A percentile compares a stretch with the other conserved stretches of the same genome.
Conservation (phyloP, 352 stramenopile genomes). For the Phytophthora brassicae region DNA sequence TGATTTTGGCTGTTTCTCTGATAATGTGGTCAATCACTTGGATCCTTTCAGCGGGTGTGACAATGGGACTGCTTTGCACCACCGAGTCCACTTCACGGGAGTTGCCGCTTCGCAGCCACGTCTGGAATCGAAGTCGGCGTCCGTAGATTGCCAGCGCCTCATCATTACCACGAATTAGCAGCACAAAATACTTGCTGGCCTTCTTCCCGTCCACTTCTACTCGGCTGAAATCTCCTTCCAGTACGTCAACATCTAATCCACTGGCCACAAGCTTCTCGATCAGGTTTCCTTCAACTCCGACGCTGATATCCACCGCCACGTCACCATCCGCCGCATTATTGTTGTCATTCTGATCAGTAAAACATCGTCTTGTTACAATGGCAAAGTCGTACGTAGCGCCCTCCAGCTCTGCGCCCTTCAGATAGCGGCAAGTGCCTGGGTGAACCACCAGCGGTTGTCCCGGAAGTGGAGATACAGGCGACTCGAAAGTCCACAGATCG, state of each 20-base stretch:
- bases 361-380: conserved; percentile 59
- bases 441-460: conserved; percentile 27
- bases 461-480: conserved; percentile 40
- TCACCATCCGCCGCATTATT: conserved; percentile 4
- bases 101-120: conserved; percentile 74
- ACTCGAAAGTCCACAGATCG: conserved; percentile 56
- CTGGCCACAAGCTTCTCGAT: conserved; percentile 64
- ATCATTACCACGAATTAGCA: conserved; percentile 71
- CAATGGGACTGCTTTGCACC: conserved; percentile 53
- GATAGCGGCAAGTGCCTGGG: conserved; percentile 54
- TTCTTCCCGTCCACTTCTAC: conserved; percentile 35
- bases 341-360: conserved; percentile 24
- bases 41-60: conserved; percentile 76
- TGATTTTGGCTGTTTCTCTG: conserved; percentile 68
- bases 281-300: conserved; percentile 38
- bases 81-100: conserved; percentile 71
- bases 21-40: conserved; percentile 87
- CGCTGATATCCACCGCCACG: conserved; percentile 21
- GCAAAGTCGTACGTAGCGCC: conserved; percentile 69
- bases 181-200: conserved; percentile 70
- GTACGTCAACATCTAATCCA: conserved; percentile 69
- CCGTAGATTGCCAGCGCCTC: conserved; percentile 64
- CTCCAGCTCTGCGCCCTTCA: conserved; percentile 57
- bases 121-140: conserved; percentile 64
- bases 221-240: conserved; percentile 70